Evolutionary conservation across 257 asterid species (phyloP).

Genomic region (Marsdenia floribunda): DNA sequence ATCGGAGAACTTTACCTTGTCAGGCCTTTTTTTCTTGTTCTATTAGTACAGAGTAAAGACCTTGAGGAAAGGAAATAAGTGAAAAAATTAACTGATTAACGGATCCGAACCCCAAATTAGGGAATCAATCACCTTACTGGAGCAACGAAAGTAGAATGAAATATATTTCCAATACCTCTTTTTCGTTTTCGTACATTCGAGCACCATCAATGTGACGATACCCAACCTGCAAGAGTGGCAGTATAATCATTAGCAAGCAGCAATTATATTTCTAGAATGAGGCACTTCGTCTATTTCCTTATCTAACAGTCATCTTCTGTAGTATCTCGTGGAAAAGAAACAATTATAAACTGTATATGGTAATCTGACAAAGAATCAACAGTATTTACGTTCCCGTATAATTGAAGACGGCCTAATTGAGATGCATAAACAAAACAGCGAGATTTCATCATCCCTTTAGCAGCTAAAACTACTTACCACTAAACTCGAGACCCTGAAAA

Average conservation of each 20-base stretch:
- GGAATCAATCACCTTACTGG: not conserved
- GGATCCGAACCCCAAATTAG: not conserved
- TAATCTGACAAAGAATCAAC: too few relatives aligned
- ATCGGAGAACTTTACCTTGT: not conserved
- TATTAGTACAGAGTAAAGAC: not conserved
- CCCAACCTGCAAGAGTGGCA: conserved; percentile 22
- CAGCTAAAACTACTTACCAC: too few relatives aligned
- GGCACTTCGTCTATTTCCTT: not conserved
- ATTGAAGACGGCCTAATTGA: too few relatives aligned
- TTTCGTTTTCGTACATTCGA: conserved; percentile 26
- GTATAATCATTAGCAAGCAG: not conserved
- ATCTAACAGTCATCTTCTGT: too few relatives aligned
- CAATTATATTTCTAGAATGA: not conserved
- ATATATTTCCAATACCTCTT: conserved; percentile 22
- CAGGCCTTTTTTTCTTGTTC: not conserved
- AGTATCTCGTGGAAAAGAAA: too few relatives aligned
- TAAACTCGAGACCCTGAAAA: too few relatives aligned
- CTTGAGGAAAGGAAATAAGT: not conserved
- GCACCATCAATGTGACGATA: conserved; percentile 40
- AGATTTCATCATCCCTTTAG: too few relatives aligned
- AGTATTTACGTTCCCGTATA: too few relatives aligned
- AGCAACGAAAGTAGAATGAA: not conserved
- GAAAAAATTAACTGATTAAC: not conserved
- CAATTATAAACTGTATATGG: too few relatives aligned
- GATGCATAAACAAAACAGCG: too few relatives aligned